Percentiles rank a stretch among this genome's conserved stretches.
phyloP scores from a whole-genome alignment of 2,329 filamentous ascomycete species.

The Trichoderma sp. region DNA sequence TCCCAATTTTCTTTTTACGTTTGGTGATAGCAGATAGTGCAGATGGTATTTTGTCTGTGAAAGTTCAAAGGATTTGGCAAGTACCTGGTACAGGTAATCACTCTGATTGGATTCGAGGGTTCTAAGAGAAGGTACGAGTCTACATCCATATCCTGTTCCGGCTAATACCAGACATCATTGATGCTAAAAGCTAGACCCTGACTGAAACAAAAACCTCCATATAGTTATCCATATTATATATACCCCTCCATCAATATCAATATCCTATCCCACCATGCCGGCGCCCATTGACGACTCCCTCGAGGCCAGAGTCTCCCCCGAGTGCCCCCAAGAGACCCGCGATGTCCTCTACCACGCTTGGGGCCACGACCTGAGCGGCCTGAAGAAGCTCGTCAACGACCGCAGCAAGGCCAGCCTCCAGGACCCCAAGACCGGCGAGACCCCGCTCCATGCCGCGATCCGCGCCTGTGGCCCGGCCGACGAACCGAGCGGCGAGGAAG shows the following conservation, averaged over 20 bases:
- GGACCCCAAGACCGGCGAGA: conserved; percentile 81
- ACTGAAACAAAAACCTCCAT: not conserved
- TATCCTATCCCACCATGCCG: conserved; percentile 26
- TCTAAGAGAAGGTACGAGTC: not conserved
- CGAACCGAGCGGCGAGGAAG: conserved; percentile 27
- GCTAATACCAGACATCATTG: not conserved
- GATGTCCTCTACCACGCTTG: conserved; percentile 57
- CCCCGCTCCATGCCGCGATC: conserved; percentile 87
- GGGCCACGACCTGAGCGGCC: conserved; percentile 62
- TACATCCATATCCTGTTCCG: not conserved
- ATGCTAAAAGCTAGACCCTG: not conserved
- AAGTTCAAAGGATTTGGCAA: not conserved
- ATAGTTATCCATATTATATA: not conserved
- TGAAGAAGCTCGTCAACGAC: conserved; percentile 68
- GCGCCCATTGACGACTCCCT: conserved; percentile 51
- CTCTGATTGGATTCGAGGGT: not conserved
- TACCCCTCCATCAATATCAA: conserved; percentile 10
- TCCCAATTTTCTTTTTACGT: not conserved
- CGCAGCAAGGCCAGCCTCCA: conserved; percentile 71
- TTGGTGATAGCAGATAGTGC: not conserved
- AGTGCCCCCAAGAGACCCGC: conserved; percentile 53
- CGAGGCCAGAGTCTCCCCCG: conserved; percentile 53
- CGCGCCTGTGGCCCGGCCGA: conserved; percentile 63
- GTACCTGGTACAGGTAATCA: not conserved
- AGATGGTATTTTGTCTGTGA: not conserved